Conservation (phyloP, 768 basidiomycete genomes). For the Mycena pura region DNA sequence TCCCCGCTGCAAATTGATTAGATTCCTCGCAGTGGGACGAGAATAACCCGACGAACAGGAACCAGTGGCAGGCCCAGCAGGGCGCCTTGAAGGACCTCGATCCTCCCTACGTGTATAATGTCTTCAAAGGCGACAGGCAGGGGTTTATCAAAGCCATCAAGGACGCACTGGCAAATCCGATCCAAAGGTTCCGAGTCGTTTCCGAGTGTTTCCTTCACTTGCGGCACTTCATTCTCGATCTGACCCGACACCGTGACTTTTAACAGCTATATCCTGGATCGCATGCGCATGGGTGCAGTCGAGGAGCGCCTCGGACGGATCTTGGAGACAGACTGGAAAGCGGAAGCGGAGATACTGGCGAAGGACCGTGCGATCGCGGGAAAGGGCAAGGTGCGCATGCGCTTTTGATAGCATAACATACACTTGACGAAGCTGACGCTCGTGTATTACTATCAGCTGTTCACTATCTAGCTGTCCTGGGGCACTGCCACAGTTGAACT, state of each 20-base stretch:
- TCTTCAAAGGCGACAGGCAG: conserved; percentile 35
- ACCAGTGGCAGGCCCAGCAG: conserved; percentile 40
- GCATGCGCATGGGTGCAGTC: conserved; percentile 38
- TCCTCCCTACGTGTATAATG: conserved; percentile 45
- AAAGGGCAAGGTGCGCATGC: not conserved
- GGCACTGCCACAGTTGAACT: too few species aligned
- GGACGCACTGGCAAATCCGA: conserved; percentile 36
- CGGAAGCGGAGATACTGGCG: conserved; percentile 29
- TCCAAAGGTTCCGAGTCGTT: conserved; percentile 30
- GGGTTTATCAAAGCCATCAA: conserved; percentile 38
- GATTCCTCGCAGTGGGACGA: conserved; percentile 35
- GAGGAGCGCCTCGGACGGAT: conserved; percentile 32
- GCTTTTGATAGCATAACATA: too few species aligned
- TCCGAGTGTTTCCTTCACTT: not conserved
- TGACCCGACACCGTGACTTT: too few species aligned
- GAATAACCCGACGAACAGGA: conserved; percentile 35
- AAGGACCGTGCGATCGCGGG: not conserved
- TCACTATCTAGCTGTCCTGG: too few species aligned
- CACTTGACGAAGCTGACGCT: too few species aligned
- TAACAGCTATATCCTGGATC: conserved; percentile 36
- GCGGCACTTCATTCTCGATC: not conserved
- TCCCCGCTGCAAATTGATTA: conserved; percentile 6
- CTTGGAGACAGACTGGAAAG: conserved; percentile 42
- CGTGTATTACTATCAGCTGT: too few species aligned
- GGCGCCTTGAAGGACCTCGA: conserved; percentile 33